Evolutionary conservation across 441 rosid genomes (phyloP), one percentile per base, ranked within the genome.

Genomic region (Mallotus japonicus): DNA sequence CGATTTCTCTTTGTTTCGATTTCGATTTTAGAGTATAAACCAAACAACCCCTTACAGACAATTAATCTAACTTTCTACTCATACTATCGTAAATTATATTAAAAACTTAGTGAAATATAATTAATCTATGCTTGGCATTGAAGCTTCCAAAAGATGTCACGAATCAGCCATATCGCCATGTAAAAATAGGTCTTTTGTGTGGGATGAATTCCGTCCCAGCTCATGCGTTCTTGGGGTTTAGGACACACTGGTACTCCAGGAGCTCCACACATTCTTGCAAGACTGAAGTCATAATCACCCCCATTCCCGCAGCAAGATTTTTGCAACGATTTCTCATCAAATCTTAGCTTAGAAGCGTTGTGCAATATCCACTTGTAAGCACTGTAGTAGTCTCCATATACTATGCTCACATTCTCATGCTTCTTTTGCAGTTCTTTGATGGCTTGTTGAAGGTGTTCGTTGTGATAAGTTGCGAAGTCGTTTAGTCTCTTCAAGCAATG

Each of bases 361-460:
- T 20, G 17, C 22, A 63, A 65, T 13, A 73, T 34, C 62, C 53
- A 34, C 13, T 8, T 32, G 19, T 40, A 54, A 19, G 76, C 63
- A 5, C 54, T 73, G 69, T 73, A 63, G 14, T 11, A 19, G 19
- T 73, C 70, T 7, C 70, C 76, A 65, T 73, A 73, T 0, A 54
- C 19, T 9, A 73, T 64, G 20, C 14, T 54, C 16, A 46, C 70
- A 19, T 73, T 40, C 17, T 53, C 54, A 24, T 73, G 14, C 1
- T 37, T 15, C 19, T 8, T 53, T 10, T 46, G 47, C 53, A 73
- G 3, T n/a, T 14, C 22, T 8, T 64, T 40, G 42, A 73, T 55
- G 40, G 70, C 37, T 64, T 73, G 62, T 56, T 73, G 59, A 63
- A 73, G 70, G 19, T 19, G 20, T 8, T n/a, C 22, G 12, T 63